Conservation (phyloP, 2,329 filamentous ascomycete genomes). For the Tolypocladium pustulatum region DNA sequence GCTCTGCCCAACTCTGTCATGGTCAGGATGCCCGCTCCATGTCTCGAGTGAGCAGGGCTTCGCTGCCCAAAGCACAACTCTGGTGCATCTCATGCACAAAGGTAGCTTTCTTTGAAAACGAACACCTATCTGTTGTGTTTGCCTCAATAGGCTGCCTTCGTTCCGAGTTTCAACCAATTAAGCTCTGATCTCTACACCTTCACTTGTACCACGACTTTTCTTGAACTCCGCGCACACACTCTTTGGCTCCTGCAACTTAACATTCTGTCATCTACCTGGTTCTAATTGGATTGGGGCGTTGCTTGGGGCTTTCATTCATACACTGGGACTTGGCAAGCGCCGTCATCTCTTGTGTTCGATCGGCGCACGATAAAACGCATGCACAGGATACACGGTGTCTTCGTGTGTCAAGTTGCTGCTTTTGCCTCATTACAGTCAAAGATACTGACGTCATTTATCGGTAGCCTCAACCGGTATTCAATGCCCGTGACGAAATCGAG, state of each 20-base stretch:
- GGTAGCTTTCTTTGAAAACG: neutral
- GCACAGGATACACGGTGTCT: neutral
- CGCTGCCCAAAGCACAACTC: neutral
- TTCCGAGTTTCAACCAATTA: neutral
- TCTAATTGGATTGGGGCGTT: neutral
- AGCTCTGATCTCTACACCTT: neutral
- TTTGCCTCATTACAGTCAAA: neutral
- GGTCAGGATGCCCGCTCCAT: neutral
- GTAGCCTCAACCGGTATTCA: constrained; percentile 79
- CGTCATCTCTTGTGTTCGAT: neutral
- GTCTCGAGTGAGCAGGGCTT: neutral
- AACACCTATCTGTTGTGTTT: neutral
- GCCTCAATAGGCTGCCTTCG: neutral
- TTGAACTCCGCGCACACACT: neutral
- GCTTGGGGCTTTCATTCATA: neutral
- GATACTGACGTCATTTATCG: constrained; percentile 12
- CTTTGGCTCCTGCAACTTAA: neutral
- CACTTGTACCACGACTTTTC: neutral
- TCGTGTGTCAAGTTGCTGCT: neutral
- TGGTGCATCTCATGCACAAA: neutral
- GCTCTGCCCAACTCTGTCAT: neutral
- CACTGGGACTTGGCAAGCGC: neutral
- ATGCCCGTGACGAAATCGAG: constrained; percentile 75
- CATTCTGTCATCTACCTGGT: neutral
- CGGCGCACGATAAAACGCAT: neutral